These are phyloP conservation scores for Ustilago curta DNA, from an alignment of 1,284 basidiomycete genomes.

Conservation along the genomic window DNA sequence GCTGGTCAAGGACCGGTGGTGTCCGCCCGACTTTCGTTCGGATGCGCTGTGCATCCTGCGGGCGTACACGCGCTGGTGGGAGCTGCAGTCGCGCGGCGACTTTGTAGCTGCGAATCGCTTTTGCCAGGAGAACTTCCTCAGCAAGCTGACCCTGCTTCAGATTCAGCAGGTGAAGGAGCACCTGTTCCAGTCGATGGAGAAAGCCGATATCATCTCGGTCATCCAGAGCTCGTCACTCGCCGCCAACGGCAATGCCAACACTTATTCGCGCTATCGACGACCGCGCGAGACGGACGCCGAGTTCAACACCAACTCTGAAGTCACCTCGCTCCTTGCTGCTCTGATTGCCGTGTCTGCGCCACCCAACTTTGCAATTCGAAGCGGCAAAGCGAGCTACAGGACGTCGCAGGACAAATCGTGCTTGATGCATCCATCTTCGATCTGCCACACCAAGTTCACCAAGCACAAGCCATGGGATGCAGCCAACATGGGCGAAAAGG, in stretches of 20 bases:
- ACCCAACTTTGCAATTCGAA: conserved; percentile 91
- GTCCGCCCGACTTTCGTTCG: conserved; percentile 82
- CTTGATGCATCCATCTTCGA: conserved; percentile 86
- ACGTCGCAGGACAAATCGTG: conserved; percentile 88
- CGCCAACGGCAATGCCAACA: conserved; percentile 9
- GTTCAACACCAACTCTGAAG: conserved; percentile 76
- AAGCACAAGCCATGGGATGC: conserved; percentile 71
- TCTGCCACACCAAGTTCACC: conserved; percentile 81
- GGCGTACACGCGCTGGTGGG: conserved; percentile 83
- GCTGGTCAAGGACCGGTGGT: conserved; percentile 83
- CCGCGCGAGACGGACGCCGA: conserved; percentile 72
- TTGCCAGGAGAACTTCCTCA: conserved; percentile 87
- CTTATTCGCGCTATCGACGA: conserved; percentile 41
- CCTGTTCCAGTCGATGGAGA: conserved; percentile 81
- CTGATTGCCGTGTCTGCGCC: conserved; percentile 87
- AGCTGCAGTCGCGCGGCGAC: conserved; percentile 56
- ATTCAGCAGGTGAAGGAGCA: conserved; percentile 88
- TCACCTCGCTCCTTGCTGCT: conserved; percentile 83
- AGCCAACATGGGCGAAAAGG: conserved; percentile 73
- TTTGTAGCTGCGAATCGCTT: conserved; percentile 78
- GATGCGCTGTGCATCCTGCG: conserved; percentile 84
- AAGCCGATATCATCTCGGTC: conserved; percentile 71
- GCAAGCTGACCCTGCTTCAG: conserved; percentile 82
- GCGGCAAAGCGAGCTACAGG: conserved; percentile 79
- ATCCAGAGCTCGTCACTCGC: conserved; percentile 45